Percentiles rank a stretch among this genome's conserved stretches.
These are phyloP conservation scores for Anethum foeniculum DNA, from an alignment of 140 eudicot genomes.

Conservation along the genomic window DNA sequence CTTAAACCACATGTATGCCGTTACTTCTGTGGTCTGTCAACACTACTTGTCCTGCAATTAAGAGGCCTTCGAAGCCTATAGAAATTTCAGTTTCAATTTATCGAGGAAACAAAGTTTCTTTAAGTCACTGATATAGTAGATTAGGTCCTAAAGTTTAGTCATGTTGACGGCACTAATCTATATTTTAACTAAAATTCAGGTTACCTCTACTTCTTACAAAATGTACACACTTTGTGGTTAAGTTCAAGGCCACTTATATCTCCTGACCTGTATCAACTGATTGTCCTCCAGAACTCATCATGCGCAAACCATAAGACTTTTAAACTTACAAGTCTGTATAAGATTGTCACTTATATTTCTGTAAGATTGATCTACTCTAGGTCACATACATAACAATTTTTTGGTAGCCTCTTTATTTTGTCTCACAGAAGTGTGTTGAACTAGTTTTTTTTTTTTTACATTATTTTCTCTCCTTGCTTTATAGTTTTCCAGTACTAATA, in stretches of 20 bases:
- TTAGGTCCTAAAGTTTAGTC: neutral
- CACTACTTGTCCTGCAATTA: neutral
- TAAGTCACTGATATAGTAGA: neutral
- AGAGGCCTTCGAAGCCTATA: neutral
- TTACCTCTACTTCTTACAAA: neutral
- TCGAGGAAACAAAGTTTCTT: neutral
- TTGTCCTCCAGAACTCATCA: neutral
- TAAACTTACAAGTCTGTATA: neutral
- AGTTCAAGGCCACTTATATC: neutral
- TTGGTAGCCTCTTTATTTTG: neutral
- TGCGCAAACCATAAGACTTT: neutral
- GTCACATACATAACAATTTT: neutral
- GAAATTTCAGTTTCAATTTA: neutral
- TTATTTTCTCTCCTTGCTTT: neutral
- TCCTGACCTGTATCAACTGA: neutral
- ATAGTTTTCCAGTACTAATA: constrained; percentile 9
- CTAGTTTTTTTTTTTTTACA: neutral
- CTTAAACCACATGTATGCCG: neutral
- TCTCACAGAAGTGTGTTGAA: neutral
- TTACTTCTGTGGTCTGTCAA: neutral
- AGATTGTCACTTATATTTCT: neutral
- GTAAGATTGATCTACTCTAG: neutral
- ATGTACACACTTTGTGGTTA: neutral
- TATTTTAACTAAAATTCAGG: neutral
- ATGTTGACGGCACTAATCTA: neutral